Base-by-base conservation (phyloP, 2,329 filamentous ascomycete species). In the Fusarium brachygibbosum region DNA sequence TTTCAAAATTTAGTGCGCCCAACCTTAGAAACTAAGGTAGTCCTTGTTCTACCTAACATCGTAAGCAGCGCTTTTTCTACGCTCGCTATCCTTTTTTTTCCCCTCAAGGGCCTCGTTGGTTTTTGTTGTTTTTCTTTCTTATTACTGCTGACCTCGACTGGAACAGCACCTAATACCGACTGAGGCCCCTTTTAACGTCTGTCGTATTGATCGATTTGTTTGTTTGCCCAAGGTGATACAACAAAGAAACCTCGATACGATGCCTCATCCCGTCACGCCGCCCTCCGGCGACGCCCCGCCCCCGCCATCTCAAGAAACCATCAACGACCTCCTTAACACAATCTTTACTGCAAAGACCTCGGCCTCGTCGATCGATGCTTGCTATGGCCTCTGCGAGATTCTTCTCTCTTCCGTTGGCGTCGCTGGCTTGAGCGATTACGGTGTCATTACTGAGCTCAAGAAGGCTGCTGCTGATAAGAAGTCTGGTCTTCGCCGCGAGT, bases 381-480 rank as follows among this genome's bases (percentile, higher is more conserved):
- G 84, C 72, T 89, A 90, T 71, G 84, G 80, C 19, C 83, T 90
- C n/a, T 89, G 87, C 81, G 85, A 88, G 72, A 76, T 88, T 25
- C 78, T 90, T 9, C 78, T 87, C 70, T 84, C 83, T 78, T 82
- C 83, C 38, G 82, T 87, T 63, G 86, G 86, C 69, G 84, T 83
- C 74, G 79, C 79, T 38, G 87, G 87, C 60, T 82, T 90, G 50
- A 75, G 80, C 37, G 74, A 82, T 49, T 89, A 88, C 75, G 85
- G 85, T 69, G 77, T 90, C 69, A 75, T 88, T 29, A 78, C 82
- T 74, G 85, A 88, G 77, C 70, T 88, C 67, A 87, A 85, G 77
- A 88, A 97, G 85, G 93, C 93, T 37, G 94, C 95, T 6, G 83
- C 86, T 74, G 94, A 98, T 83, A 99, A 98, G 89, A 99, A 99